A percentile compares a stretch with the other conserved stretches of the same genome.
Evolutionary conservation across 2,329 filamentous ascomycete genomes (phyloP).

Genomic region (Phaeomoniella chlamydospora): DNA sequence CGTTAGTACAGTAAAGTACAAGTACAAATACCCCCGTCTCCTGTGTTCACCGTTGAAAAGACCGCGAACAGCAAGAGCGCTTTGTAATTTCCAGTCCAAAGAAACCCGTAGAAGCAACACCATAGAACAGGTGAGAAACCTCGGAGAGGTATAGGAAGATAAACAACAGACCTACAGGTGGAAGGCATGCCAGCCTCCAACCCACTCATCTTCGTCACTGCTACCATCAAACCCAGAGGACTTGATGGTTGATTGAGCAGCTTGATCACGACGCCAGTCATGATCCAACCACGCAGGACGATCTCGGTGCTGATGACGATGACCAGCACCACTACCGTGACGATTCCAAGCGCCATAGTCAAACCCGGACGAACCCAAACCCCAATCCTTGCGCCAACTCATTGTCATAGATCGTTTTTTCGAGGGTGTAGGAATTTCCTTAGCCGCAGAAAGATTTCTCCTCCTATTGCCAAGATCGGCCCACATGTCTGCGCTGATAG

Average conservation of each 20-base stretch:
- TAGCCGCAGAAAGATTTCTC: constrained; percentile 46
- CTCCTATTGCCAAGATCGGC: constrained; percentile 72
- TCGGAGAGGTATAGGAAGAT: background rate
- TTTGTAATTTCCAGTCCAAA: background rate
- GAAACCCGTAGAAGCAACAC: background rate
- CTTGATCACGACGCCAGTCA: constrained; percentile 30
- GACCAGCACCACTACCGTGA: constrained; percentile 17
- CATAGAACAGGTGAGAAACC: background rate
- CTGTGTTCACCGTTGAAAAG: too few species aligned
- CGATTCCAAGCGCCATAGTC: constrained; percentile 18
- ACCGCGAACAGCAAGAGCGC: too few species aligned
- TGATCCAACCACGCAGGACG: constrained; percentile 25
- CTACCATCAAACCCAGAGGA: constrained; percentile 17
- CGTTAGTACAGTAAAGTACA: background rate
- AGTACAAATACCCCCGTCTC: too few species aligned
- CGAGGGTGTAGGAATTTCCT: constrained; percentile 33
- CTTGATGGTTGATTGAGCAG: constrained; percentile 15
- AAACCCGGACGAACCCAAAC: constrained; percentile 20
- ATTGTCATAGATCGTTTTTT: constrained; percentile 28
- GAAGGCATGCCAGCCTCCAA: constrained; percentile 75
- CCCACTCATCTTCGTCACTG: constrained; percentile 75
- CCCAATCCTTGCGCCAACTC: constrained; percentile 27
- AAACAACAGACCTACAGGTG: constrained; percentile 36
- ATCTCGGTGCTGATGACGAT: constrained; percentile 16
- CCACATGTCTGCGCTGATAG: constrained; percentile 62